A percentile compares a stretch with the other conserved stretches of the same genome.
These are phyloP conservation scores for Pleurotus djamor DNA, from an alignment of 768 basidiomycete species.

Conservation along the genomic window DNA sequence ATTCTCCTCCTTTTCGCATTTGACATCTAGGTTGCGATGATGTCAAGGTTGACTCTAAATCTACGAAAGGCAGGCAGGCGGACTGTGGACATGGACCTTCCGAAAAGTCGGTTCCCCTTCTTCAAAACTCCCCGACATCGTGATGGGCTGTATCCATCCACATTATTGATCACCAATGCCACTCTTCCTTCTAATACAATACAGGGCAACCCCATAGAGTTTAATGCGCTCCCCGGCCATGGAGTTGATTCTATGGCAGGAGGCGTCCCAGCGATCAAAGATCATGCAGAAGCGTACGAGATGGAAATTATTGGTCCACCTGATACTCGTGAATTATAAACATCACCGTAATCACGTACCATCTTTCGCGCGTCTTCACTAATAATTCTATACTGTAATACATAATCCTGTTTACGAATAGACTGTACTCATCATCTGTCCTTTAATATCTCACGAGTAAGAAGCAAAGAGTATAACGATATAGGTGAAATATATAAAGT, in stretches of 20 bases:
- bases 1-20: background rate
- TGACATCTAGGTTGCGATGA: slow-evolving; percentile 50
- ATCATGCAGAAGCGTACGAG: background rate
- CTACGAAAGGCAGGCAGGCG: slow-evolving; percentile 38
- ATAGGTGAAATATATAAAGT: background rate
- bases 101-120: background rate
- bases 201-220: background rate
- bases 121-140: background rate
- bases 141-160: background rate
- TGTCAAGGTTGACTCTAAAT: slow-evolving; percentile 66
- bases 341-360: background rate
- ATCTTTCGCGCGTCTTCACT: too few relatives aligned
- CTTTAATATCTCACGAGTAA: background rate
- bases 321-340: background rate
- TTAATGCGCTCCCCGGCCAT: background rate
- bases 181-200: background rate
- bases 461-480: background rate
- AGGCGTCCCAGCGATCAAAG: background rate
- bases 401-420: too few relatives aligned
- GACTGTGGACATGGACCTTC: background rate
- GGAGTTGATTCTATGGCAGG: background rate
- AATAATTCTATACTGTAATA: too few relatives aligned
- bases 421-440: too few relatives aligned
- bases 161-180: background rate
- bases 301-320: background rate